Conservation (phyloP, 1,284 basidiomycete genomes). For the Uromyces viciae-fabae region DNA sequence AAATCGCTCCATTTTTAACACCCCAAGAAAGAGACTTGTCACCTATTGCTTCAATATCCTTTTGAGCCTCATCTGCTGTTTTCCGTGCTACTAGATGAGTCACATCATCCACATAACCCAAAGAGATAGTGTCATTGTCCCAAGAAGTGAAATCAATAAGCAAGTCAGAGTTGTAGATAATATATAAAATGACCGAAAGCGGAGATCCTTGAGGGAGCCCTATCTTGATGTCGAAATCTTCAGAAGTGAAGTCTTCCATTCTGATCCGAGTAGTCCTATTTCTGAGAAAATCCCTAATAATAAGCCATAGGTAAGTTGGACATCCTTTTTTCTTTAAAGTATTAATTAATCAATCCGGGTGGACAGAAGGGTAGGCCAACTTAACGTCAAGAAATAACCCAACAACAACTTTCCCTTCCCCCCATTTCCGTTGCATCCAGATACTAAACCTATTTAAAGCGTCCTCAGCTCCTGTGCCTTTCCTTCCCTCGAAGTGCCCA, state of each 20-base stretch:
- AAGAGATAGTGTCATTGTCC: not conserved
- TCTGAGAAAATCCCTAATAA: not conserved
- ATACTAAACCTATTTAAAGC: not conserved
- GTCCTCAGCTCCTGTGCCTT: not conserved
- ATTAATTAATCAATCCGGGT: not conserved
- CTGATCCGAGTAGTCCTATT: not conserved
- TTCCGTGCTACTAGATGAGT: not conserved
- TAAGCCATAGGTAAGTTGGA: not conserved
- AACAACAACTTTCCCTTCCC: not conserved
- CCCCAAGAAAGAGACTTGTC: not conserved
- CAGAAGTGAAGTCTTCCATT: not conserved
- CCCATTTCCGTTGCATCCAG: not conserved
- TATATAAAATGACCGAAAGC: conserved; percentile 1
- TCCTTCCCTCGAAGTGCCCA: not conserved
- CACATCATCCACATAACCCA: conserved; percentile 9
- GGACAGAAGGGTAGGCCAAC: conserved; percentile 2
- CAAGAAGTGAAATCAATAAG: not conserved
- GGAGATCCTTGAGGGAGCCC: conserved; percentile 23
- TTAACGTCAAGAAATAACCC: not conserved
- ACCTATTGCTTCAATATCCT: not conserved
- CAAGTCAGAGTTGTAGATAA: not conserved
- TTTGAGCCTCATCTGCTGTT: not conserved
- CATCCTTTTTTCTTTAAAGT: not conserved
- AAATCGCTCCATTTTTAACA: not conserved
- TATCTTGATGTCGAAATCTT: not conserved